Conservation (phyloP, 1,284 basidiomycete species). For the Malassezia furfur region DNA sequence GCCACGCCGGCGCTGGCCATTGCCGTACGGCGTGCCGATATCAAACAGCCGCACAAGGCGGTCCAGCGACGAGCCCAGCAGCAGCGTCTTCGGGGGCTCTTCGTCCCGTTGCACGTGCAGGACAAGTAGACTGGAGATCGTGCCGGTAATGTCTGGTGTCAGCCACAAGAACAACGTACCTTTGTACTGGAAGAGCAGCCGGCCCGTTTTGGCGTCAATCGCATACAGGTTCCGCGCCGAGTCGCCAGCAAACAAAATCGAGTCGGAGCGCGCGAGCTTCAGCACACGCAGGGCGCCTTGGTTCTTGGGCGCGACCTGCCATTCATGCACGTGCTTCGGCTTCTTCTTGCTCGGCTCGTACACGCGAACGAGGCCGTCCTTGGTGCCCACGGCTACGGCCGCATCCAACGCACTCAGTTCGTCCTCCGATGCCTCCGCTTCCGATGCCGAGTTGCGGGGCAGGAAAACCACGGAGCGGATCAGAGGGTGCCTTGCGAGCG, state of each 20-base stretch:
- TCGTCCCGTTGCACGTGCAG: neutral
- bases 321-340: conserved; percentile 8
- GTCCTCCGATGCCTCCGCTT: neutral
- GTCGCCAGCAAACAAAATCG: conserved; percentile 5
- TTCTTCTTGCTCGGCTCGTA: conserved; percentile 10
- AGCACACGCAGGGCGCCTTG: conserved; percentile 14
- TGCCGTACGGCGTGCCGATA: neutral
- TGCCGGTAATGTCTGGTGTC: conserved; percentile 12
- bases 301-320: conserved; percentile 10
- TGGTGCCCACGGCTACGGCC: conserved; percentile 13
- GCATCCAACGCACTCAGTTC: neutral
- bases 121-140: conserved; percentile 4
- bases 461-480: conserved; percentile 10
- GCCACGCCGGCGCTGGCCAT: conserved; percentile 10
- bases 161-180: neutral
- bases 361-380: conserved; percentile 14
- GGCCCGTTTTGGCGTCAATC: conserved; percentile 6
- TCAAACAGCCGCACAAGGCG: conserved; percentile 13
- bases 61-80: conserved; percentile 10
- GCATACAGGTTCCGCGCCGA: conserved; percentile 10
- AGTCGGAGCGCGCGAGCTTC: neutral
- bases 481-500: conserved; percentile 8
- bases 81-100: neutral
- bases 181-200: conserved; percentile 15
- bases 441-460: too few species aligned